Conservation (phyloP, 352 stramenopile genomes). For the Phytopythium ostracodes region DNA sequence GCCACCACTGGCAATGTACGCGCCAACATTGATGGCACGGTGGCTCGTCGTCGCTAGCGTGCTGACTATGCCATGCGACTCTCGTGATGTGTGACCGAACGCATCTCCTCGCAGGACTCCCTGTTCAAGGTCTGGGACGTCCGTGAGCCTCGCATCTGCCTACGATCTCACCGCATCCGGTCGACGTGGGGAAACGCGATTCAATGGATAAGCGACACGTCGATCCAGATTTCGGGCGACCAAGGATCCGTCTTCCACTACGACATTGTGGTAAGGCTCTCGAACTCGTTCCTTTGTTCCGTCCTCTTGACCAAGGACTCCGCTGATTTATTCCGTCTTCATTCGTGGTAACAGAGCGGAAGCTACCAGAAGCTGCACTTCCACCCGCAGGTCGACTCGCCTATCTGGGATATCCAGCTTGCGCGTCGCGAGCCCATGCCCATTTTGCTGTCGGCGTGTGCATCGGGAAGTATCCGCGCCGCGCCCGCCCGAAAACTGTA, state of each 20-base stretch:
- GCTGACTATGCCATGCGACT: background rate
- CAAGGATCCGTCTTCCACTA: slow-evolving; percentile 80
- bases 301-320: background rate
- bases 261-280: slow-evolving; percentile 59
- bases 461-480: slow-evolving; percentile 60
- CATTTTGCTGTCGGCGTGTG: slow-evolving; percentile 60
- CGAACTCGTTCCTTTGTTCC: background rate
- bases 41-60: background rate
- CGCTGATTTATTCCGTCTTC: no score
- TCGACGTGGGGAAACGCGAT: slow-evolving; percentile 76
- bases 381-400: slow-evolving; percentile 81
- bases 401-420: slow-evolving; percentile 79
- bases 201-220: slow-evolving; percentile 75
- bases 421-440: slow-evolving; percentile 36
- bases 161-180: slow-evolving; percentile 77
- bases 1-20: slow-evolving; percentile 81
- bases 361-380: slow-evolving; percentile 80
- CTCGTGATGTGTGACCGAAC: background rate
- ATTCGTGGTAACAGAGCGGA: no score
- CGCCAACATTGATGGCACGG: background rate
- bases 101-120: slow-evolving; percentile 43
- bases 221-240: slow-evolving; percentile 73
- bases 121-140: slow-evolving; percentile 85
- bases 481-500: slow-evolving; percentile 67
- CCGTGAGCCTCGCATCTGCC: slow-evolving; percentile 67